Evolutionary conservation across 352 stramenopile species (phyloP).

Genomic region (Phytophthora tubulina): DNA sequence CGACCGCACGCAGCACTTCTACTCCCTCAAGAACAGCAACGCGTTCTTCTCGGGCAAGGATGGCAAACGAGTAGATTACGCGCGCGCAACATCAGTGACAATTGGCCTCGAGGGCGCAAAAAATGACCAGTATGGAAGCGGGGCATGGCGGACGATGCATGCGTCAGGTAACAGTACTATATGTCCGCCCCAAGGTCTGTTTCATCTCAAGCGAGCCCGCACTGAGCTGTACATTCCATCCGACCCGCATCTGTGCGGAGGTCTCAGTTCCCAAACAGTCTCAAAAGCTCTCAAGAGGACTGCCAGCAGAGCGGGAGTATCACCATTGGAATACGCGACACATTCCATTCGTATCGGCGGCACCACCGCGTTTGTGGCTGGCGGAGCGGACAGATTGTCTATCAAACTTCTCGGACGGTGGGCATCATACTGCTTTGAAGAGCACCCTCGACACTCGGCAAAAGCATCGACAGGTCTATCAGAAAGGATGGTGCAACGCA

Average conservation of each 20-base stretch:
- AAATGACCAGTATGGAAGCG: slow-evolving; percentile 24
- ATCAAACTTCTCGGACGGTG: slow-evolving; percentile 31
- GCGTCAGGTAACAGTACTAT: slow-evolving; percentile 9
- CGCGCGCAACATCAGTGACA: slow-evolving; percentile 4
- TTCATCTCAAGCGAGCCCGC: slow-evolving; percentile 6
- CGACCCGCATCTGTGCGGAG: slow-evolving; percentile 7
- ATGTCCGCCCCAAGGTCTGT: slow-evolving; percentile 6
- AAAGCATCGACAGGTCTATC: slow-evolving; percentile 13
- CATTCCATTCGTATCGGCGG: slow-evolving; percentile 33
- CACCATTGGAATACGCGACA: slow-evolving; percentile 2
- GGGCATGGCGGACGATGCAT: slow-evolving; percentile 19
- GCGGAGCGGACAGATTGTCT: slow-evolving; percentile 13
- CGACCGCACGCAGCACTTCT: not conserved
- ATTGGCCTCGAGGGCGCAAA: slow-evolving; percentile 21
- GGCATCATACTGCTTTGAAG: slow-evolving; percentile 27
- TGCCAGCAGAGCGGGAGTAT: not conserved
- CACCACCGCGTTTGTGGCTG: slow-evolving; percentile 15
- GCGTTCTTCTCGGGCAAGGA: slow-evolving; percentile 22
- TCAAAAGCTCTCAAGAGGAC: slow-evolving; percentile 5
- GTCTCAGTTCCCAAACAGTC: slow-evolving; percentile 5
- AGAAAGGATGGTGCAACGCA: slow-evolving; percentile 17
- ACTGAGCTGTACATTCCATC: not conserved
- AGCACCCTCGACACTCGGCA: slow-evolving; percentile 20
- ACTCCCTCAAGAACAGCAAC: slow-evolving; percentile 21
- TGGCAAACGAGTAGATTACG: not conserved